phyloP scores from a whole-genome alignment of 1,139 yeast genomes.

The Geotrichum europaeum region DNA sequence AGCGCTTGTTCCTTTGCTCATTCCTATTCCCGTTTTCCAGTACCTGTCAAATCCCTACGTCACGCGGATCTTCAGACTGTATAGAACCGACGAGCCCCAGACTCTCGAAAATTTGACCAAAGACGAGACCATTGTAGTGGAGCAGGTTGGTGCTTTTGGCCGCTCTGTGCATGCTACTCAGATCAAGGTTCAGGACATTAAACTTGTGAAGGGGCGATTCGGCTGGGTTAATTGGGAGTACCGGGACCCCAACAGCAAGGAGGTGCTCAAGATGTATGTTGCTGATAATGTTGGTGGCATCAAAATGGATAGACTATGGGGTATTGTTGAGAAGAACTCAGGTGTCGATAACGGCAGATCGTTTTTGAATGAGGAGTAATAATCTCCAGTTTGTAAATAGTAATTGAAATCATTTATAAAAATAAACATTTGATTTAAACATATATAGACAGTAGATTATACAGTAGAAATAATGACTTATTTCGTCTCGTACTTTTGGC shows the following conservation, averaged over 20 bases:
- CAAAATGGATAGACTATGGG: slow-evolving; percentile 81
- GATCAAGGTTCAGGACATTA: slow-evolving; percentile 46
- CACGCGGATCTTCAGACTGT: slow-evolving; percentile 62
- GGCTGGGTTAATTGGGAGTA: slow-evolving; percentile 60
- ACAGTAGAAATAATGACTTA: background rate
- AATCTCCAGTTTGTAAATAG: slow-evolving; percentile 4
- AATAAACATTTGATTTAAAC: background rate
- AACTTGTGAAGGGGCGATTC: slow-evolving; percentile 37
- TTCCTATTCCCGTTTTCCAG: slow-evolving; percentile 50
- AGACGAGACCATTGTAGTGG: slow-evolving; percentile 64
- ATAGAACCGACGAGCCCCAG: slow-evolving; percentile 50
- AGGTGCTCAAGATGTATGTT: slow-evolving; percentile 47
- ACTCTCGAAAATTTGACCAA: slow-evolving; percentile 53
- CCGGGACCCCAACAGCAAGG: slow-evolving; percentile 28
- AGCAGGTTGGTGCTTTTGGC: slow-evolving; percentile 63
- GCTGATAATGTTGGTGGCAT: slow-evolving; percentile 74
- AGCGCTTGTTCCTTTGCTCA: slow-evolving; percentile 50
- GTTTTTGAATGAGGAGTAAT: slow-evolving; percentile 24
- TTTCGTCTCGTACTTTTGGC: background rate
- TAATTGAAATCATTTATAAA: background rate
- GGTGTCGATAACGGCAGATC: slow-evolving; percentile 63
- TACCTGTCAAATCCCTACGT: slow-evolving; percentile 64
- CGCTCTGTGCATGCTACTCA: slow-evolving; percentile 59
- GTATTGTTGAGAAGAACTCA: slow-evolving; percentile 60
- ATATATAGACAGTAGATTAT: background rate